phyloP scores from a whole-genome alignment of 257 asterid species.

The Solanum bulbocastanum region DNA sequence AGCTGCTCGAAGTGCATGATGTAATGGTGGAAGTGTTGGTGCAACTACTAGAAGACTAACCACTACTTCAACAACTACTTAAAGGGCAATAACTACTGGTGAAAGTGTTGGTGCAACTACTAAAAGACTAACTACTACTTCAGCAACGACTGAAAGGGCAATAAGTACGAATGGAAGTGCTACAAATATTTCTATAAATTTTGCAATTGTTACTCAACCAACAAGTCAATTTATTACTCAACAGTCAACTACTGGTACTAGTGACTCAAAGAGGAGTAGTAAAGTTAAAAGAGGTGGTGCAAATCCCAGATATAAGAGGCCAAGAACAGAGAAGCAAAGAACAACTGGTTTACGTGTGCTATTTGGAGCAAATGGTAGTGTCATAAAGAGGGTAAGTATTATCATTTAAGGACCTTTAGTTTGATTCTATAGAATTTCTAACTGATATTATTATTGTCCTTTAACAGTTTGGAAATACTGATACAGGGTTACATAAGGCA shows the following conservation, averaged over 20 bases:
- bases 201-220: neutral
- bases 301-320: neutral
- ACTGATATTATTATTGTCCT: neutral
- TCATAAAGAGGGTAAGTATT: neutral
- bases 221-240: neutral
- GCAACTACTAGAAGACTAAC: neutral
- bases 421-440: neutral
- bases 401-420: neutral
- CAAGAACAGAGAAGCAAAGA: neutral
- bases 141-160: neutral
- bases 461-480: no score
- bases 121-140: neutral
- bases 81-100: neutral
- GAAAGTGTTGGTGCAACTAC: neutral
- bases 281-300: neutral
- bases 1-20: neutral
- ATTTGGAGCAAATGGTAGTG: neutral
- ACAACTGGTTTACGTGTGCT: neutral
- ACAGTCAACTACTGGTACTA: neutral
- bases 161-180: no score
- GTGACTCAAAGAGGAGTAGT: neutral
- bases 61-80: neutral
- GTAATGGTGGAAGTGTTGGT: neutral
- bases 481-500: no score
- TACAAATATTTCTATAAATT: neutral